phyloP scores from a whole-genome alignment of 225 moss, liverwort and hornwort genomes.

The Anthoceros angustus region DNA sequence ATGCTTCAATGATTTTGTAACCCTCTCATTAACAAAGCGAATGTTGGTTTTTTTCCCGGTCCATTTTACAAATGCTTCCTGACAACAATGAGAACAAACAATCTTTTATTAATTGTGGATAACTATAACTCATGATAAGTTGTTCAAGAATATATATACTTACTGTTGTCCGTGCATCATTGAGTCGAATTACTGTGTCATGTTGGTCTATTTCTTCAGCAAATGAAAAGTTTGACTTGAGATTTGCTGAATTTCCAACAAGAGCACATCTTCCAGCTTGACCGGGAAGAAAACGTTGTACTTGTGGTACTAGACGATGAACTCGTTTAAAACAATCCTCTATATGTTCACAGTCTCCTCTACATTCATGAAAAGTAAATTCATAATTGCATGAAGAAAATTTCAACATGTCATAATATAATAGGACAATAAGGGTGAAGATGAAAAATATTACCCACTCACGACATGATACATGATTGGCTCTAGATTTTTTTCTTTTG shows the following conservation, averaged over 20 bases:
- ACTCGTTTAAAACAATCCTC: neutral
- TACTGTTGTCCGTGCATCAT: slow-evolving; percentile 6
- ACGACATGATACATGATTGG: neutral
- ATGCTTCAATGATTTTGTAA: slow-evolving; percentile 6
- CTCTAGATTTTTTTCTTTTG: neutral
- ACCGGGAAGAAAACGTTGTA: slow-evolving; percentile 4
- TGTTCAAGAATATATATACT: neutral
- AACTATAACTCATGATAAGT: no score
- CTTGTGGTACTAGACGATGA: neutral
- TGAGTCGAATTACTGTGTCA: slow-evolving; percentile 9
- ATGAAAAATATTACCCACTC: neutral
- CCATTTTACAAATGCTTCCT: slow-evolving; percentile 2
- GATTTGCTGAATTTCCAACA: slow-evolving; percentile 11
- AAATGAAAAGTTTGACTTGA: slow-evolving; percentile 3
- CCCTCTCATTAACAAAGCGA: slow-evolving; percentile 12
- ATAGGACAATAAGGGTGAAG: neutral
- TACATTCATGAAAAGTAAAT: no score
- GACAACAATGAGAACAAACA: neutral
- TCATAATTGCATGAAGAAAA: no score
- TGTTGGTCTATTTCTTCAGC: slow-evolving; percentile 9
- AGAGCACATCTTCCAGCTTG: slow-evolving; percentile 9
- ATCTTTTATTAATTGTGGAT: no score
- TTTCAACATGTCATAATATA: no score
- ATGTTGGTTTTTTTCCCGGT: slow-evolving; percentile 7
- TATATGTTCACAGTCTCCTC: neutral